Evolutionary conservation across 2,329 filamentous ascomycete species (phyloP).

Genomic region (Neophaeococcomyces aloes): DNA sequence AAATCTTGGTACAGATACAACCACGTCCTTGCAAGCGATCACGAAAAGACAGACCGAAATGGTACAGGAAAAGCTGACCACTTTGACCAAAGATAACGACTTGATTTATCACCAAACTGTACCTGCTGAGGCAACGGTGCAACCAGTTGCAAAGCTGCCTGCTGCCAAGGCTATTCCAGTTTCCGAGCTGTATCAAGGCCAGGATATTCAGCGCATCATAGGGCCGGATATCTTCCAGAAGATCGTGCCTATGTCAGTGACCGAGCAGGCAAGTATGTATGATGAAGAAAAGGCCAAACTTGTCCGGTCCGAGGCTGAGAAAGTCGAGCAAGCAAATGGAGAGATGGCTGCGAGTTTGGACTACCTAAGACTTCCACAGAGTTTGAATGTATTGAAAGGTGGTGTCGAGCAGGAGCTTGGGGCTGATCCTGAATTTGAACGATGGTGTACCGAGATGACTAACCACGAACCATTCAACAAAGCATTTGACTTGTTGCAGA

Average conservation of each 20-base stretch:
- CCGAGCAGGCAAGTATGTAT: constrained; percentile 91
- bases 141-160: constrained; percentile 77
- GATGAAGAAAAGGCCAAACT: constrained; percentile 98
- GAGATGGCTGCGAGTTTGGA: constrained; percentile 95
- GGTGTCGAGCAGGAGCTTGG: constrained; percentile 81
- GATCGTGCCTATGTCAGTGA: constrained; percentile 91
- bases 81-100: constrained; percentile 84
- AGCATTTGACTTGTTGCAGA: constrained; percentile 68
- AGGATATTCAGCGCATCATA: constrained; percentile 94
- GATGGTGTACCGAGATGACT: constrained; percentile 88
- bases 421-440: constrained; percentile 82
- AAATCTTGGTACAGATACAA: constrained; percentile 73
- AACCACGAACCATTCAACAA: constrained; percentile 68
- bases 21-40: constrained; percentile 62
- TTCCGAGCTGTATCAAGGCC: constrained; percentile 89
- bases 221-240: constrained; percentile 95
- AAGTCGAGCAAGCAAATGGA: constrained; percentile 81
- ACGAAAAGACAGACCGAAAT: constrained; percentile 70
- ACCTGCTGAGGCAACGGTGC: constrained; percentile 70
- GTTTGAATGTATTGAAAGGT: constrained; percentile 82
- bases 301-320: constrained; percentile 83
- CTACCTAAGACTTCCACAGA: constrained; percentile 80
- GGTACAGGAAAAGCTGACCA: constrained; percentile 68
- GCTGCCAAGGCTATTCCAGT: constrained; percentile 96
- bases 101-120: constrained; percentile 96